phyloP scores from a whole-genome alignment of 768 basidiomycete species.

The Leucosporidium scottii region DNA sequence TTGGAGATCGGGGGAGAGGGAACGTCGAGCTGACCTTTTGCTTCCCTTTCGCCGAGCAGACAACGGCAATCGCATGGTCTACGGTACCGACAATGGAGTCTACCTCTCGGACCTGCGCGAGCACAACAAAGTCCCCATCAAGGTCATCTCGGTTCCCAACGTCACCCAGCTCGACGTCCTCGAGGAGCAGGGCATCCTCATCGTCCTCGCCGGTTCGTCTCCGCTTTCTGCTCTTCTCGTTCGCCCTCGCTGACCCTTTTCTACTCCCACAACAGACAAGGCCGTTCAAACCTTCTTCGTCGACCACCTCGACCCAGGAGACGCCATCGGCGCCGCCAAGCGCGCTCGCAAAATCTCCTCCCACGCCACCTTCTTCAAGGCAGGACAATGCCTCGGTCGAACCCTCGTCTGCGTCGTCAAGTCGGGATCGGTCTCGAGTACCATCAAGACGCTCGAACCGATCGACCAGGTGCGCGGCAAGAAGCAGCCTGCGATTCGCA shows the following conservation, averaged over 20 bases:
- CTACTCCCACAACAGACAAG: constrained; percentile 55
- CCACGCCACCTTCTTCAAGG: constrained; percentile 97
- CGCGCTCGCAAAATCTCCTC: constrained; percentile 91
- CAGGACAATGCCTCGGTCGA: constrained; percentile 80
- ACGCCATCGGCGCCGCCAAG: constrained; percentile 83
- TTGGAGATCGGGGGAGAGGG: neutral
- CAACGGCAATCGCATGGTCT: constrained; percentile 75
- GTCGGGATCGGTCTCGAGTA: constrained; percentile 89
- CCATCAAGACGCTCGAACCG: constrained; percentile 85
- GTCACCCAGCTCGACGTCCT: constrained; percentile 93
- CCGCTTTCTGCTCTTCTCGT: neutral
- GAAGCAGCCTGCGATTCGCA: constrained; percentile 64
- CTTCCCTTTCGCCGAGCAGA: constrained; percentile 46
- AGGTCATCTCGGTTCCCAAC: constrained; percentile 79
- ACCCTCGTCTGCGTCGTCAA: constrained; percentile 96
- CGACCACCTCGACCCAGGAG: constrained; percentile 80
- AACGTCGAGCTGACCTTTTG: neutral
- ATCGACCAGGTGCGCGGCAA: constrained; percentile 72
- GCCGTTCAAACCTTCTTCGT: constrained; percentile 94
- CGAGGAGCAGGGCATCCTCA: constrained; percentile 88
- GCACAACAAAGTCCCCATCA: constrained; percentile 54
- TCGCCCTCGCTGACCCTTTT: neutral
- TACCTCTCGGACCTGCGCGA: constrained; percentile 86
- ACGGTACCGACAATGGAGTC: constrained; percentile 96
- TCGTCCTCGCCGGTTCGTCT: constrained; percentile 87